Evolutionary conservation across 2,329 filamentous ascomycete genomes (phyloP).

Genomic region (Arthrobotrys entomopaga): DNA sequence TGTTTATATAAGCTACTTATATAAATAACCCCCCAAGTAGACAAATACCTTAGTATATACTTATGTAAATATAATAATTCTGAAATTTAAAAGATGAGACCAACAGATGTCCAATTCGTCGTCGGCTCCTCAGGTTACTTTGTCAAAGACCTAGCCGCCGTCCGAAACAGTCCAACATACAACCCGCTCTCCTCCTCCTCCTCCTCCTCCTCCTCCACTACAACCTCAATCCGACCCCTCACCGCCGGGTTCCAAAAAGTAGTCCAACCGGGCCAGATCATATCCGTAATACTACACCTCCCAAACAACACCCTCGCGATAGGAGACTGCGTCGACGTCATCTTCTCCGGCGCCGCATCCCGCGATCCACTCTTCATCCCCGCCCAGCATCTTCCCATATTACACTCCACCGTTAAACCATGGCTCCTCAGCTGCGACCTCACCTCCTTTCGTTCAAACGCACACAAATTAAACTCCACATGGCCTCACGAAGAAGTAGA

Average conservation of each 20-base stretch:
- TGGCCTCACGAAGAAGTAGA: too few relatives aligned
- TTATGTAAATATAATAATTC: neutral
- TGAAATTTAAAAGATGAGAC: constrained; percentile 8
- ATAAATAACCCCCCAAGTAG: neutral
- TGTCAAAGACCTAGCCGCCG: constrained; percentile 56
- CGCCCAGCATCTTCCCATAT: constrained; percentile 48
- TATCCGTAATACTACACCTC: constrained; percentile 55
- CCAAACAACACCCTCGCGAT: constrained; percentile 48
- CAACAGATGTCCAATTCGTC: constrained; percentile 54
- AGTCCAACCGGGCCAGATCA: constrained; percentile 54
- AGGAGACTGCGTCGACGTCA: constrained; percentile 57
- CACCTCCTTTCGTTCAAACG: constrained; percentile 34
- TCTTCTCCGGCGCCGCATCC: constrained; percentile 57
- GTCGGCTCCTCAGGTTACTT: constrained; percentile 56
- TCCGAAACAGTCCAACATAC: constrained; percentile 54
- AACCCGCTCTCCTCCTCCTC: constrained; percentile 41
- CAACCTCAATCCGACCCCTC: constrained; percentile 35
- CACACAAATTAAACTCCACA: constrained; percentile 5
- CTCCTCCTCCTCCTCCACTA: too few relatives aligned
- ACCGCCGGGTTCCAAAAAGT: constrained; percentile 55
- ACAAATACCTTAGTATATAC: neutral
- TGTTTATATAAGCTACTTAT: too few relatives aligned
- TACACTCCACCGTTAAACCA: constrained; percentile 49
- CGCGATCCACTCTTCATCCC: constrained; percentile 55
- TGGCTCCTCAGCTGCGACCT: constrained; percentile 55